Conservation (phyloP, 495 filamentous ascomycete genomes). For the Neurospora africana region DNA sequence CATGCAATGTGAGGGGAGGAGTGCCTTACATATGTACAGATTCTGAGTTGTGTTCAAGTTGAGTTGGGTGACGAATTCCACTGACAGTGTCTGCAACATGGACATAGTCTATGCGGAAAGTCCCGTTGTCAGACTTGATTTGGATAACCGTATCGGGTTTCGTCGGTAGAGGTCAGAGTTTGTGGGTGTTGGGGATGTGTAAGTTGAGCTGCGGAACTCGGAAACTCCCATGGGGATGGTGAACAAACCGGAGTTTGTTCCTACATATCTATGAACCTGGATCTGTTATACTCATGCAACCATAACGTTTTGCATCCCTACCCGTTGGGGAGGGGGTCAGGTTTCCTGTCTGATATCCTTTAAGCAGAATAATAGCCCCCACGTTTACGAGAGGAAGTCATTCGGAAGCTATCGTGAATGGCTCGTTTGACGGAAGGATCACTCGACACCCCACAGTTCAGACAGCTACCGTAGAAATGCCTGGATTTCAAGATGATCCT, state of each 20-base stretch:
- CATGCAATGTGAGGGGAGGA: neutral
- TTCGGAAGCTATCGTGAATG: too few species aligned
- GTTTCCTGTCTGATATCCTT: too few species aligned
- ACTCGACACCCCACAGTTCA: neutral
- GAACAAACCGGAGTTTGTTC: neutral
- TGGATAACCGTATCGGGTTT: neutral
- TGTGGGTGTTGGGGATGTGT: neutral
- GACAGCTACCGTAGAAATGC: neutral
- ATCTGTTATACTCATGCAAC: neutral
- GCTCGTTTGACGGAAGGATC: too few species aligned
- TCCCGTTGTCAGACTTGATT: neutral
- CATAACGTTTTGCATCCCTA: neutral
- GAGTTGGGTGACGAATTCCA: neutral
- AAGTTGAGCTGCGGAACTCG: neutral
- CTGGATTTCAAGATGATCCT: neutral
- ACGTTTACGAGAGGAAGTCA: too few species aligned
- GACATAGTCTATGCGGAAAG: neutral
- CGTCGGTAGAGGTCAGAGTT: neutral
- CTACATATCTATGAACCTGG: neutral
- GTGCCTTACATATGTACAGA: neutral
- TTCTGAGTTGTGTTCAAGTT: neutral
- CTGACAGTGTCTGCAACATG: neutral
- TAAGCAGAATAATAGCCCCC: too few species aligned
- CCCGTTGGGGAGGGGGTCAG: too few species aligned
- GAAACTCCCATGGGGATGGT: neutral